These are phyloP conservation scores for Leccinum incarnatum DNA, from an alignment of 768 basidiomycete species.

Conservation along the genomic window DNA sequence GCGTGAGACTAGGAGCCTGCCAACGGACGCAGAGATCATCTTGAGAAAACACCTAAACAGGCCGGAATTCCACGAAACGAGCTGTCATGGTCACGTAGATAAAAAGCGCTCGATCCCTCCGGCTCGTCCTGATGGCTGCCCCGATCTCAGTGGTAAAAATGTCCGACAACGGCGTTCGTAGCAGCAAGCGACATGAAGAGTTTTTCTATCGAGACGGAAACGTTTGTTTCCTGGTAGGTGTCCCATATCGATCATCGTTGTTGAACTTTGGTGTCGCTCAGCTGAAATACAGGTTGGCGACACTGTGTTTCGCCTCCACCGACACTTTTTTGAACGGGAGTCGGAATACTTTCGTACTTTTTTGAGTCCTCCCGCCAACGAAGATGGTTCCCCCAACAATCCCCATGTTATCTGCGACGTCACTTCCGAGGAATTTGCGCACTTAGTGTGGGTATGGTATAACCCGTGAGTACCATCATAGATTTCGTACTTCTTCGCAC, in stretches of 20 bases:
- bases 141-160: background rate
- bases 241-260: background rate
- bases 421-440: slow-evolving; percentile 39
- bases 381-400: background rate
- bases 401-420: slow-evolving; percentile 27
- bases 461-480: slow-evolving; percentile 30
- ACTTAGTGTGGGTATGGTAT: slow-evolving; percentile 55
- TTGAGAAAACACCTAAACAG: slow-evolving; percentile 12
- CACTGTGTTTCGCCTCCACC: slow-evolving; percentile 33
- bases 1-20: slow-evolving; percentile 9
- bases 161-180: slow-evolving; percentile 8
- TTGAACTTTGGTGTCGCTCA: background rate
- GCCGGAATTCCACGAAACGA: slow-evolving; percentile 1
- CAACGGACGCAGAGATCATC: slow-evolving; percentile 6
- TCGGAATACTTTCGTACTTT: slow-evolving; percentile 30
- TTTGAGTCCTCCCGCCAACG: slow-evolving; percentile 14
- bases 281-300: slow-evolving; percentile 31
- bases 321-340: slow-evolving; percentile 38
- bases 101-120: slow-evolving; percentile 6
- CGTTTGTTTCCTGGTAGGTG: slow-evolving; percentile 49
- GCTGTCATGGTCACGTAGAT: slow-evolving; percentile 8
- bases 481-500: background rate
- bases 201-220: slow-evolving; percentile 59
- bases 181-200: slow-evolving; percentile 26
- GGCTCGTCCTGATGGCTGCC: background rate